Percentiles rank a stretch among this genome's conserved stretches.
These are phyloP conservation scores for Backusella morwellensis DNA, from an alignment of 192 early-diverging fungal species.

Conservation along the genomic window DNA sequence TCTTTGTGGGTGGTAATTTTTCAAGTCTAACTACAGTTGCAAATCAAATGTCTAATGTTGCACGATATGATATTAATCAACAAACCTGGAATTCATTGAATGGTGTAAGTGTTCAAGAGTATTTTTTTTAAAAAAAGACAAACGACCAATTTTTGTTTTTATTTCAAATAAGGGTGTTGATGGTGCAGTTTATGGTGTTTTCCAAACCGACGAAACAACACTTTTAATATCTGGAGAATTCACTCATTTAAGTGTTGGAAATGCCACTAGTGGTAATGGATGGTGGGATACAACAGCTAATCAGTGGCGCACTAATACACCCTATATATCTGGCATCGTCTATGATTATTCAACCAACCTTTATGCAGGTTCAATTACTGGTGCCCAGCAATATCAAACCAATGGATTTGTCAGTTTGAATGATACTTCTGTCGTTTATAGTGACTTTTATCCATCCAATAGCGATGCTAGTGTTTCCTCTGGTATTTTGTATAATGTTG, in stretches of 20 bases:
- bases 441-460: not conserved
- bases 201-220: not conserved
- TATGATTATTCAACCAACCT: constrained; percentile 8
- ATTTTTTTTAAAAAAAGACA: not conserved
- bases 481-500: not conserved
- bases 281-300: constrained; percentile 15
- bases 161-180: constrained; percentile 2
- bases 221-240: constrained; percentile 17
- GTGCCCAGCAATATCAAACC: constrained; percentile 15
- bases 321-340: constrained; percentile 13
- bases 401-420: constrained; percentile 12
- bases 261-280: not conserved
- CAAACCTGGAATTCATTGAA: constrained; percentile 9
- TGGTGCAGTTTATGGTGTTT: constrained; percentile 15
- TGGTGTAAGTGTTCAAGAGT: constrained; percentile 3
- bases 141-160: not conserved
- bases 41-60: not conserved
- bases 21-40: not conserved
- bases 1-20: constrained; percentile 31
- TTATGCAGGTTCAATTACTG: constrained; percentile 6
- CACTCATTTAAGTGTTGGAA: not conserved
- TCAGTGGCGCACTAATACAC: not conserved
- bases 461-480: not conserved
- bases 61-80: constrained; percentile 5
- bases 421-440: not conserved